Base-by-base conservation (phyloP, 2,329 filamentous ascomycete genomes). In the Cladosporium austrohemisphaericum region DNA sequence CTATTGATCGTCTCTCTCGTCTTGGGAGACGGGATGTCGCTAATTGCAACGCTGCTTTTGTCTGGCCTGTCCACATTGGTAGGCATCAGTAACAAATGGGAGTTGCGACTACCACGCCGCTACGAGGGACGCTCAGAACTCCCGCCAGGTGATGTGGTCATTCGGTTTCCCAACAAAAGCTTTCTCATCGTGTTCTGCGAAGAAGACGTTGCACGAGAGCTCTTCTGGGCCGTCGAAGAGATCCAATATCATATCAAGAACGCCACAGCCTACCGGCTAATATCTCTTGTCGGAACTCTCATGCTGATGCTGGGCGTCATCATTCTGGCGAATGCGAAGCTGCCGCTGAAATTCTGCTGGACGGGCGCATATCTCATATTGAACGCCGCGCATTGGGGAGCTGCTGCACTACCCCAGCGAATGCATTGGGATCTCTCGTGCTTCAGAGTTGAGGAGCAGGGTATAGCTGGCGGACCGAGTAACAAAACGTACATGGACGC, bases 221-320 rank as follows among this genome's bases (percentile, higher is more conserved):
- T 78, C 0, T 78, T 73, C 58, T 77, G 76, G 53, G 74, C 75
- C 3, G 74, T 73, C 0, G 75, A 76, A 56, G 67, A 70, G 43
- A 74, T 77, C 49, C 58, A 72, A 6, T 78, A 78, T 55, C 54
- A 65, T 13, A 57, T 77, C 22, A 57, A 65, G 18, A 61, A 68
- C 47, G 68, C 65, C 0, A 62, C 66, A 3, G 59, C 64, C 3
- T 76, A 77, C 53, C 65, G 74, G 18, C 57, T 75, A 8, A 64
- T 77, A 7, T 73, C 73, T 18, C 61, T 78, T n/a, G 54, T 75
- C 3, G 75, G 73, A 51, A 77, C 74, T 7, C 60, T 76, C 35
- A 67, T 77, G 63, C 69, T 78, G 43, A 77, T 78, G 75, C 66
- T 73, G 23, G 74, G 75, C 6, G 73, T 78, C 53, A 73, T 78